Base-by-base conservation (phyloP, 2,329 filamentous ascomycete species). In the Fusarium cyanostomum region DNA sequence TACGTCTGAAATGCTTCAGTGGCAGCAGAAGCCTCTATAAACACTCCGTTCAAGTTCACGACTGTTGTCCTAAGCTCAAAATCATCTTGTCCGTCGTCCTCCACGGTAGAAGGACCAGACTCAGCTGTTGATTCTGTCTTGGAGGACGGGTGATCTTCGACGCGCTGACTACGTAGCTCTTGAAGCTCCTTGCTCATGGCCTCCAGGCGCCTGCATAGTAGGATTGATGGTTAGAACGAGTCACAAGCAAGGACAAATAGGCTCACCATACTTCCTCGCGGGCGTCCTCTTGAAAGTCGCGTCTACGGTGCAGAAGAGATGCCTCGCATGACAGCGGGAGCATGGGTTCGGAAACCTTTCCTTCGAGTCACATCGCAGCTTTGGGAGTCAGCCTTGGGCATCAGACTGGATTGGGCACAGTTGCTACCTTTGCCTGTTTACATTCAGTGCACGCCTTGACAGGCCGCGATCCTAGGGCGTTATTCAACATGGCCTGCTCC, bases 281-380 rank as follows among this genome's bases (percentile, higher is more conserved):
- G 64, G 64, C 1, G 60, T 67, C 8, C 64, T 43, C 27, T 64
- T 59, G 8, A 67, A 67, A 10, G 27, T 39, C 11, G 63, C 63
- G 11, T 67, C 64, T 10, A 67, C 55, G 4, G 53, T 67, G 31
- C 64, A 67, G n/a, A 64, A 67, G 4, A 67, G 44, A 13, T 64
- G 63, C n/a, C 63, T 53, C 11, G 56, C 27, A 7, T 44, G 37
- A 8, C 64, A 67, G 10, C 64, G 52, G 12, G 64, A 59, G 28
- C 63, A 67, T 5, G 64, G 64, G 16, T 67, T 57, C 11, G 64
- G 64, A 13, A 64, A 67, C 7, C 33, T 58, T 13, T 56, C 63
- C 33, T 62, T 67, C n/a, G 64, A 67, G 34, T 67, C 63, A 35
- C 63, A 67, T 41, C 60, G 59, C 8, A 67, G 24, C 64, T 67